Conservation (phyloP, 2,329 filamentous ascomycete species). For the Aspergillus pseudoterreus region DNA sequence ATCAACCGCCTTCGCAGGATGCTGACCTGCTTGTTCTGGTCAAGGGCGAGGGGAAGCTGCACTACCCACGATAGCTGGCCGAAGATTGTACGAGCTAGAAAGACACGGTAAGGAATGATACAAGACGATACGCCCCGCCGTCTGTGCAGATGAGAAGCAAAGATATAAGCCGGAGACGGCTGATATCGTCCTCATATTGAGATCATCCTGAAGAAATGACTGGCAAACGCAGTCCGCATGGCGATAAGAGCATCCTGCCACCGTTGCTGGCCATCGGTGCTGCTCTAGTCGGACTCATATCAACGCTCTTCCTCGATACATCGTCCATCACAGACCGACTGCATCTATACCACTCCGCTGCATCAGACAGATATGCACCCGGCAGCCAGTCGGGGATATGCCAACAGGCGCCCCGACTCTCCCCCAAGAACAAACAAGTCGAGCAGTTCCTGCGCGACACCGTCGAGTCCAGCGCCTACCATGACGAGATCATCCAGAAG, state of each 20-base stretch:
- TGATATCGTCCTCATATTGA: too few relatives aligned
- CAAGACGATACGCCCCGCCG: too few relatives aligned
- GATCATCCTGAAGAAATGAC: neutral
- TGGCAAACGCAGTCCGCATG: too few relatives aligned
- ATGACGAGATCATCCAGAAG: constrained; percentile 11
- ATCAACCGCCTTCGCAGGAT: too few relatives aligned
- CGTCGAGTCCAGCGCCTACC: neutral
- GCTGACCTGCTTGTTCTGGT: too few relatives aligned
- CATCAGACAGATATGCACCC: neutral
- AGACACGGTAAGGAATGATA: too few relatives aligned
- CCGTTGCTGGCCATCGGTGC: neutral
- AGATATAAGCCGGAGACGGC: too few relatives aligned
- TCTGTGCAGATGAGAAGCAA: too few relatives aligned
- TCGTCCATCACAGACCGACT: too few relatives aligned
- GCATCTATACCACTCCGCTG: neutral
- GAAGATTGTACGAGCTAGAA: too few relatives aligned
- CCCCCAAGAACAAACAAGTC: neutral
- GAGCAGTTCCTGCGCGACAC: neutral
- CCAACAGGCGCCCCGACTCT: neutral
- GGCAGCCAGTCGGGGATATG: neutral
- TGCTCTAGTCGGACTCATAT: neutral
- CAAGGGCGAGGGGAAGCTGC: too few relatives aligned
- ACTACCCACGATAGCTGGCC: too few relatives aligned
- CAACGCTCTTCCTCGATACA: neutral
- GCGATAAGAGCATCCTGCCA: neutral